Evolutionary conservation across 345 rosid genomes (phyloP).

Genomic region (Cochlearia excelsa): DNA sequence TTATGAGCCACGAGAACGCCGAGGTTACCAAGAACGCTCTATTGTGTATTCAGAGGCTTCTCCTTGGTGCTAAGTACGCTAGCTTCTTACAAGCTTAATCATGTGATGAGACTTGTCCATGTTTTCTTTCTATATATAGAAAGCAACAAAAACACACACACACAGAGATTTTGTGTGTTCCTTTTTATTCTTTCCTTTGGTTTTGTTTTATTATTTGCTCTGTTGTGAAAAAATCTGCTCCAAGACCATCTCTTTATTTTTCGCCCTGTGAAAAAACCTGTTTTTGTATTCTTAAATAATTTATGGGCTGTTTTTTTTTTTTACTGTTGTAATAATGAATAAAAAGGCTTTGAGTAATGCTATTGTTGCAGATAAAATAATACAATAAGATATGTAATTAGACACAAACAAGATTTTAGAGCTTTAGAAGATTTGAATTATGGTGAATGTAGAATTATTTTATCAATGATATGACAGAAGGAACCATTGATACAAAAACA

Average conservation of each 20-base stretch:
- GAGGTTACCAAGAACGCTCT: constrained; percentile 84
- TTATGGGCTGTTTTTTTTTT: constrained; percentile 2
- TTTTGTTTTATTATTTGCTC: constrained; percentile 16
- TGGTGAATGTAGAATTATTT: constrained; percentile 5
- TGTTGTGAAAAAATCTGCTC: constrained; percentile 10
- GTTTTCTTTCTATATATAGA: constrained; percentile 24
- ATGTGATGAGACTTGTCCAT: constrained; percentile 14
- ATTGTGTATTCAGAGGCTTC: constrained; percentile 84
- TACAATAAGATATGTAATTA: neutral
- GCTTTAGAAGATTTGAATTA: neutral
- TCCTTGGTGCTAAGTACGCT: constrained; percentile 88
- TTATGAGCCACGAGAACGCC: constrained; percentile 78
- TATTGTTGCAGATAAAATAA: constrained; percentile 4
- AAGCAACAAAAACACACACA: constrained; percentile 19
- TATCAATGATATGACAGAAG: constrained; percentile 4
- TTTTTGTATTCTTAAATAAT: constrained; percentile 23
- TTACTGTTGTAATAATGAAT: constrained; percentile 22
- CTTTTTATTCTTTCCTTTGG: constrained; percentile 16
- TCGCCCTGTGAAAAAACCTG: constrained; percentile 11
- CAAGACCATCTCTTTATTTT: constrained; percentile 27
- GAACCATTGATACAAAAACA: constrained; percentile 12
- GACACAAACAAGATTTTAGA: too few species aligned
- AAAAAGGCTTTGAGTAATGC: constrained; percentile 6
- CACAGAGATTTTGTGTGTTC: neutral
- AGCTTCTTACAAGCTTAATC: constrained; percentile 88